phyloP scores from a whole-genome alignment of 345 rosid species.

The Combretum micranthum region DNA sequence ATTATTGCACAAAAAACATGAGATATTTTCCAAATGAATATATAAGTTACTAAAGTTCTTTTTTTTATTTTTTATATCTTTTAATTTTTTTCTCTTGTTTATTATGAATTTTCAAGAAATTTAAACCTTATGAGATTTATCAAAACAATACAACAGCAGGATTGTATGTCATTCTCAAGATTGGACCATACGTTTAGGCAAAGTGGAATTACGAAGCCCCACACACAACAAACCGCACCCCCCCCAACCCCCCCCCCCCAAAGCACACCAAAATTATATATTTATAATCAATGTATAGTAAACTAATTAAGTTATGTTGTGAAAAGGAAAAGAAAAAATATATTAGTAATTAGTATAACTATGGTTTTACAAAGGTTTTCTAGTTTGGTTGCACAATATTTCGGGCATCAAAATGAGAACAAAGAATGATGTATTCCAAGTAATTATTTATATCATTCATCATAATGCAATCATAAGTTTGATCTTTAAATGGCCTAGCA shows the following conservation, averaged over 20 bases:
- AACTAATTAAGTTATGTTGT: neutral
- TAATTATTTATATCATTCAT: conserved; percentile 8
- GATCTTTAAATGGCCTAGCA: neutral
- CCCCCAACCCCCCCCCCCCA: too few relatives aligned
- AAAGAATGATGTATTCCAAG: conserved; percentile 37
- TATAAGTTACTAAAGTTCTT: neutral
- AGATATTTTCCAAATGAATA: too few relatives aligned
- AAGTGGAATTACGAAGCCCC: conserved; percentile 48
- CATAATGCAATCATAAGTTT: neutral
- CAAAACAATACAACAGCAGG: conserved; percentile 27
- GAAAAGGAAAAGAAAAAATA: conserved; percentile 16
- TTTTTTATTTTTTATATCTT: neutral
- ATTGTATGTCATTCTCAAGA: conserved; percentile 33
- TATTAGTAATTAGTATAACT: neutral
- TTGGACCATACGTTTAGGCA: conserved; percentile 44
- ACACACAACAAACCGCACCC: too few relatives aligned
- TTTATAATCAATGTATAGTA: neutral
- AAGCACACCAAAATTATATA: too few relatives aligned
- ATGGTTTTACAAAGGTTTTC: conserved; percentile 35
- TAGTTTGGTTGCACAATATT: conserved; percentile 56
- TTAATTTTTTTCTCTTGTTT: neutral
- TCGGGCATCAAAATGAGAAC: conserved; percentile 46
- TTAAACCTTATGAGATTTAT: conserved; percentile 36
- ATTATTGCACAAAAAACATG: too few relatives aligned
- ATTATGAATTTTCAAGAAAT: conserved; percentile 31